Percentiles rank a stretch among this genome's conserved stretches.
Evolutionary conservation across 345 rosid species (phyloP).

Genomic region (Sonneratia alba): DNA sequence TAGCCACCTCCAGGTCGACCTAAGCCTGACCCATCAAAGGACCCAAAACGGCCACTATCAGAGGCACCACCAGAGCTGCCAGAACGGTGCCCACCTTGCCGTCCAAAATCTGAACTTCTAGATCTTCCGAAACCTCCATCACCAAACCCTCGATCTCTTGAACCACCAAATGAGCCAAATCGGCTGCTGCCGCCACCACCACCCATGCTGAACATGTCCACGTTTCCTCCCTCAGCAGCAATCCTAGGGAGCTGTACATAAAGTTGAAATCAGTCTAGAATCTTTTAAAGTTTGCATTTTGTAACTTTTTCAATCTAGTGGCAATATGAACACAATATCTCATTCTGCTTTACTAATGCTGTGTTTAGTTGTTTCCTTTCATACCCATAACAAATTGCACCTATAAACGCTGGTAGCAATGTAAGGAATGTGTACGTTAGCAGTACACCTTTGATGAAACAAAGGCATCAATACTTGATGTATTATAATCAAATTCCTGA

Average conservation of each 20-base stretch:
- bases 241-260: constrained; percentile 59
- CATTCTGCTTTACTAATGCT: not conserved
- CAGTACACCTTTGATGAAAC: not conserved
- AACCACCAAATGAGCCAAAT: constrained; percentile 25
- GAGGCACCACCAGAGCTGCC: not conserved
- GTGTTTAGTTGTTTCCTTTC: not conserved
- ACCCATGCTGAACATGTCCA: constrained; percentile 33
- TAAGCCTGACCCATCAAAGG: constrained; percentile 17
- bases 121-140: constrained; percentile 14
- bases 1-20: constrained; percentile 29
- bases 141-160: constrained; percentile 13
- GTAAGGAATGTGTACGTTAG: not conserved
- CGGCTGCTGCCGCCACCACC: constrained; percentile 22
- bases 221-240: constrained; percentile 33
- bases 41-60: constrained; percentile 1
- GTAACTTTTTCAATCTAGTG: not conserved
- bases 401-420: not conserved
- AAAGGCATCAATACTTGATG: not conserved
- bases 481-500: not conserved
- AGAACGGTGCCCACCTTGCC: constrained; percentile 3
- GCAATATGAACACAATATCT: not conserved
- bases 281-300: not conserved
- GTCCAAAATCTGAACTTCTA: constrained; percentile 17
- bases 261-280: constrained; percentile 7
- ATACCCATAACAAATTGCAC: not conserved